These are phyloP conservation scores for Pseudevernia furfuracea DNA, from an alignment of 495 filamentous ascomycete species.

Conservation along the genomic window DNA sequence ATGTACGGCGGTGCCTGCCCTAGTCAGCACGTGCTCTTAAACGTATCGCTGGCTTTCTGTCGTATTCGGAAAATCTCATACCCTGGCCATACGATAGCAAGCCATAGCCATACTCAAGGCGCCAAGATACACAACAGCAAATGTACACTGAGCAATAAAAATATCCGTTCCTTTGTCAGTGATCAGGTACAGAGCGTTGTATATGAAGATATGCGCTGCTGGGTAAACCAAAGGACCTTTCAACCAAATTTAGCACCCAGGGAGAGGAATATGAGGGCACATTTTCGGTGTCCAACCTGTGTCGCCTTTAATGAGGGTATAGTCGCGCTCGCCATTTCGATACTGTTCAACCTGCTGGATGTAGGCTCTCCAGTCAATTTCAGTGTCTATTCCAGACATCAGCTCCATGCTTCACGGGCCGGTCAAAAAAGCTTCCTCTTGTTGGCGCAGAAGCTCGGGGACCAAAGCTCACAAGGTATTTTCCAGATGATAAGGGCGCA, in stretches of 20 bases:
- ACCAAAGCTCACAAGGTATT: slow-evolving; percentile 63
- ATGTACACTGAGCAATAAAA: slow-evolving; percentile 68
- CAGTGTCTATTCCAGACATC: slow-evolving; percentile 62
- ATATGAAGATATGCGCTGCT: slow-evolving; percentile 86
- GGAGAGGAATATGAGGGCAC: slow-evolving; percentile 53
- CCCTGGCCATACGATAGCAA: slow-evolving; percentile 71
- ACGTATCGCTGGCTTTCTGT: background rate
- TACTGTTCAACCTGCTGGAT: slow-evolving; percentile 87
- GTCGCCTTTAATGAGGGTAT: slow-evolving; percentile 72
- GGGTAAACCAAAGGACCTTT: slow-evolving; percentile 50
- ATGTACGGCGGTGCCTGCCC: slow-evolving; percentile 74
- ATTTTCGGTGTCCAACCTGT: slow-evolving; percentile 47
- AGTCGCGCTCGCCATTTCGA: slow-evolving; percentile 77
- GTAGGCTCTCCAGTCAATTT: slow-evolving; percentile 96
- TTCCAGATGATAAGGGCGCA: slow-evolving; percentile 72
- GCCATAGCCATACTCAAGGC: slow-evolving; percentile 69
- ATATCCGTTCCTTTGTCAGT: slow-evolving; percentile 75
- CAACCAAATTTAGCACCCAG: background rate
- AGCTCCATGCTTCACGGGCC: slow-evolving; percentile 6
- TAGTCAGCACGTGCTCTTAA: background rate
- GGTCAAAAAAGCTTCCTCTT: slow-evolving; percentile 5
- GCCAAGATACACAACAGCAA: slow-evolving; percentile 66
- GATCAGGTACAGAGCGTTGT: slow-evolving; percentile 66
- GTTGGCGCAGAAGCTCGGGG: background rate
- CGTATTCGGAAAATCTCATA: slow-evolving; percentile 26